Evolutionary conservation across 352 stramenopile species (phyloP).

Genomic region (Phytophthora pistaciae): DNA sequence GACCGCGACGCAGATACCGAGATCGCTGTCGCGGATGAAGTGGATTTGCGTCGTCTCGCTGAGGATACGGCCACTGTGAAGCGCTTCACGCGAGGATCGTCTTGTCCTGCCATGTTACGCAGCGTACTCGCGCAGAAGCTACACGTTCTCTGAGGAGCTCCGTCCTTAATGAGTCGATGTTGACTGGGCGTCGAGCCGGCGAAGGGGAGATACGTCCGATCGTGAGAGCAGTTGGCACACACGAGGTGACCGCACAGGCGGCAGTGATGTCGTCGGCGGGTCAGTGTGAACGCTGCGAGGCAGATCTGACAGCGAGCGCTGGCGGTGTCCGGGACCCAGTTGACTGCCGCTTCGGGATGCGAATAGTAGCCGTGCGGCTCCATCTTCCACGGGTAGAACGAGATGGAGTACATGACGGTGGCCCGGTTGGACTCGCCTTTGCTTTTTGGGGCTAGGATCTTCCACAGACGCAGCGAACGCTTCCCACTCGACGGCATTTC

Average conservation of each 20-base stretch:
- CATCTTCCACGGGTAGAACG: conserved; percentile 84
- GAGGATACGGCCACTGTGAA: conserved; percentile 49
- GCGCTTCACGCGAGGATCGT: conserved; percentile 64
- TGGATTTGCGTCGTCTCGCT: conserved; percentile 15
- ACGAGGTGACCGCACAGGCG: conserved; percentile 77
- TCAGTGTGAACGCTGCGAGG: conserved; percentile 59
- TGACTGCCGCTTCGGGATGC: conserved; percentile 66
- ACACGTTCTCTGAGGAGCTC: conserved; percentile 76
- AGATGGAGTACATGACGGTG: conserved; percentile 73
- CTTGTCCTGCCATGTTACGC: conserved; percentile 66
- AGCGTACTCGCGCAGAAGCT: conserved; percentile 71
- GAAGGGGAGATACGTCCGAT: conserved; percentile 77
- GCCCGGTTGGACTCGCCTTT: conserved; percentile 27
- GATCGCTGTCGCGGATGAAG: conserved; percentile 13
- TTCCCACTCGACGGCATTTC: conserved; percentile 17
- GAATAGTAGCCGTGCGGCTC: conserved; percentile 75
- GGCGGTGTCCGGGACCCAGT: conserved; percentile 78
- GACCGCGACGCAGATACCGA: conserved; percentile 7
- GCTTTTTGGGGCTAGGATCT: conserved; percentile 19
- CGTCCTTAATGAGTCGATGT: conserved; percentile 77
- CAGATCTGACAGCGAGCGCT: conserved; percentile 76
- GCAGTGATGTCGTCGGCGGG: conserved; percentile 87
- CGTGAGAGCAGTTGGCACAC: conserved; percentile 73
- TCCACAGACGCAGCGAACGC: conserved; percentile 24
- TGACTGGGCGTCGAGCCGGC: conserved; percentile 51